These are phyloP conservation scores for Amylocystis lapponica DNA, from an alignment of 768 basidiomycete species.

Conservation along the genomic window DNA sequence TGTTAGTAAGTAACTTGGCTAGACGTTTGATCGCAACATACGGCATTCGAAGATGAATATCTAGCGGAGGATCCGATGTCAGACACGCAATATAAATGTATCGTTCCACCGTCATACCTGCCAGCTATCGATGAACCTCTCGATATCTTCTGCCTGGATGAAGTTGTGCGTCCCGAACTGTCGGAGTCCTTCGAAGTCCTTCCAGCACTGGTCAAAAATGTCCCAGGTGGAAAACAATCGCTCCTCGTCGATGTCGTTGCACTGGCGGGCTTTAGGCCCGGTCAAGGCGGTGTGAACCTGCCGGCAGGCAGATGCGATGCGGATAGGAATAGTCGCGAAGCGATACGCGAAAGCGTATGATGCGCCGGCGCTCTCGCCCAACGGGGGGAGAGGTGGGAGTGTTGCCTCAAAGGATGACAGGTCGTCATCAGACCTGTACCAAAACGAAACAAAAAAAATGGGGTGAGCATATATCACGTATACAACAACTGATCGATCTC, in stretches of 20 bases:
- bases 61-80: constrained; percentile 27
- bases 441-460: neutral
- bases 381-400: constrained; percentile 35
- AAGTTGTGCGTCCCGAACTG: constrained; percentile 33
- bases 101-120: constrained; percentile 47
- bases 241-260: constrained; percentile 51
- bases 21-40: constrained; percentile 40
- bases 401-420: constrained; percentile 65
- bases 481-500: constrained; percentile 20
- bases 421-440: constrained; percentile 76
- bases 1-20: neutral
- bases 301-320: constrained; percentile 72
- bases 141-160: constrained; percentile 46
- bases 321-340: constrained; percentile 64
- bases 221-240: constrained; percentile 81
- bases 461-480: constrained; percentile 4
- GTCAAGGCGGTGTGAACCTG: constrained; percentile 75
- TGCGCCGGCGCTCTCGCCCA: constrained; percentile 12
- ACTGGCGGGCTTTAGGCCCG: constrained; percentile 65
- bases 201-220: constrained; percentile 75
- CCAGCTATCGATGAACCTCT: constrained; percentile 79
- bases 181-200: constrained; percentile 69
- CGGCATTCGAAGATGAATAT: constrained; percentile 90
- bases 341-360: constrained; percentile 52
- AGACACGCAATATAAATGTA: constrained; percentile 1